Evolutionary conservation across 78 protist species (phyloP), one percentile per base, ranked within the genome.

Genomic region (Dictyostelium firmibasis): DNA sequence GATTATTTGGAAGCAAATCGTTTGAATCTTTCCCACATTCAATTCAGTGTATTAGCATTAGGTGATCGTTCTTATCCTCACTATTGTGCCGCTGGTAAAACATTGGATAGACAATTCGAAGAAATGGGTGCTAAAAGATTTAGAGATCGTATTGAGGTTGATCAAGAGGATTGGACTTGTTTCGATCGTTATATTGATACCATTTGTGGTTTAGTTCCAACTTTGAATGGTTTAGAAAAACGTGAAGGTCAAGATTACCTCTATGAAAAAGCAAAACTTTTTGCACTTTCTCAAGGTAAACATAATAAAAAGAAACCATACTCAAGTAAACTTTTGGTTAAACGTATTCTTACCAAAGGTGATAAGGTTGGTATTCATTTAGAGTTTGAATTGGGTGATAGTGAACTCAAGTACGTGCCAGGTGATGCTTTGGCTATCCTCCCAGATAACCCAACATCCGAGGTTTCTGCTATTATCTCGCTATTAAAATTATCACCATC

Each of bases 301-400:
- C 81, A 88, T 69, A 76, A 88, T 43, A 88, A 88, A 76, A 88
- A 88, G 93, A 82, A 77, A n/a, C 93, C 93, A 88, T 88, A 78
- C 23, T n/a, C 11, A 3, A 31, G 79, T 11, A 88, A 88, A 33
- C 67, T 88, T 2, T 11, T 88, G 10, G 86, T 64, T 16, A 88
- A 88, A 33, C 35, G 81, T 14, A 10, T 78, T 0, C 81, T 88
- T 53, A 88, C 93, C 31, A n/a, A 76, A 16, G 47, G 60, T 13
- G 93, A 88, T 74, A 88, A 75, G 35, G 93, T 60, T n/a, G 93
- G 53, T 23, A 77, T 27, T 20, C 93, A 88, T 35, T 88, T 88
- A 13, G 93, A 88, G 74, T 88, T 88, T 79, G 93, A 79, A 50
- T 79, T 88, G 93, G 93, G 86, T 29, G 93, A 88, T 44, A 78